Evolutionary conservation across 257 asterid genomes (phyloP).

Genomic region (Henckelia pumila): DNA sequence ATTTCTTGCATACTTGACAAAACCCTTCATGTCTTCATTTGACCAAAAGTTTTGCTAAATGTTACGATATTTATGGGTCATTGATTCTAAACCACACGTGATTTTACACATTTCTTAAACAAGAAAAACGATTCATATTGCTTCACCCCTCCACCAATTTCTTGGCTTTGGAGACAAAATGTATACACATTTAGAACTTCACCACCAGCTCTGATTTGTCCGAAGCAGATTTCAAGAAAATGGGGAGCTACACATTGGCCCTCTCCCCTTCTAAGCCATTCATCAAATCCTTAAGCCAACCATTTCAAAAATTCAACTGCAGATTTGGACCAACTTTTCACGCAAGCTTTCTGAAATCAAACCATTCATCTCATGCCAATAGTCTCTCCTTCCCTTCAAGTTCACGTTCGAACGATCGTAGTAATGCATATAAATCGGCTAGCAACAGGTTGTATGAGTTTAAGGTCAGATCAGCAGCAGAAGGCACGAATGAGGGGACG

Average conservation of each 20-base stretch:
- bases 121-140: neutral
- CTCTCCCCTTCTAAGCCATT: conserved; percentile 47
- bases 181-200: neutral
- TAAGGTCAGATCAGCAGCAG: conserved; percentile 47
- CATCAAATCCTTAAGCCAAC: conserved; percentile 27
- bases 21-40: neutral
- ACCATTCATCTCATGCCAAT: conserved; percentile 10
- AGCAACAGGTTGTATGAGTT: conserved; percentile 21
- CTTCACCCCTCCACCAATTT: neutral
- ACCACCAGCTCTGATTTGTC: neutral
- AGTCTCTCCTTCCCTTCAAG: conserved; percentile 11
- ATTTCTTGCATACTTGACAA: neutral
- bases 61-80: conserved; percentile 6
- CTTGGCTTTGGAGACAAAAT: neutral
- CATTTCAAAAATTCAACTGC: conserved; percentile 12
- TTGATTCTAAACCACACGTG: conserved; percentile 21
- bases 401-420: conserved; percentile 16
- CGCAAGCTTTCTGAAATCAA: conserved; percentile 17
- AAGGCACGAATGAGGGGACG: conserved; percentile 28
- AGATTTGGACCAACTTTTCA: conserved; percentile 15
- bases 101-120: neutral
- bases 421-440: conserved; percentile 3
- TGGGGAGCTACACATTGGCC: conserved; percentile 49
- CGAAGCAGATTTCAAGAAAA: conserved; percentile 21
- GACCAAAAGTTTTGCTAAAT: neutral